These are phyloP conservation scores for Domatiomyces catenatus DNA, from an alignment of 2,329 filamentous ascomycete species.

Conservation along the genomic window DNA sequence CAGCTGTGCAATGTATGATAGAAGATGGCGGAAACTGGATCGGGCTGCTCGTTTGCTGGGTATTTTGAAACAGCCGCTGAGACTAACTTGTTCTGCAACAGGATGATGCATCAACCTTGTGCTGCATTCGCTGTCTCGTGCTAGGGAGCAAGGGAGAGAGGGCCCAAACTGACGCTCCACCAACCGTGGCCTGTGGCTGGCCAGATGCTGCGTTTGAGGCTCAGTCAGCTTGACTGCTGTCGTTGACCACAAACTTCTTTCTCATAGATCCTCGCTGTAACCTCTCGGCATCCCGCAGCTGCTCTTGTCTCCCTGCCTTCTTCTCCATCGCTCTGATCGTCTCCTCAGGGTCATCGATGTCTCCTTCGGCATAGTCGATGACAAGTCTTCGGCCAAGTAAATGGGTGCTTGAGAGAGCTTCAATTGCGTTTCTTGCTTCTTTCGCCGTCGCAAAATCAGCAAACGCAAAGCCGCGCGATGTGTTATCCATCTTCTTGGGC, in stretches of 20 bases:
- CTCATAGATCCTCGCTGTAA: constrained; percentile 59
- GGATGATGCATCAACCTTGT: neutral
- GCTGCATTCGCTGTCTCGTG: neutral
- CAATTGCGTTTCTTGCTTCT: constrained; percentile 82
- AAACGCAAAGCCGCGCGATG: constrained; percentile 86
- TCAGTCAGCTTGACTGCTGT: constrained; percentile 42
- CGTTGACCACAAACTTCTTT: constrained; percentile 70
- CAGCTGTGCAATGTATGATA: neutral
- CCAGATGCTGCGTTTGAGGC: constrained; percentile 26
- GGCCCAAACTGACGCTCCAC: neutral
- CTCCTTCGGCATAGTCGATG: constrained; percentile 78
- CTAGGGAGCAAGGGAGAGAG: neutral
- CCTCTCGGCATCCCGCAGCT: constrained; percentile 79
- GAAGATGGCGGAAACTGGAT: neutral
- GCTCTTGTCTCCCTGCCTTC: constrained; percentile 80
- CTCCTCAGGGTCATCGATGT: constrained; percentile 80
- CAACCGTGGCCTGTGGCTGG: neutral
- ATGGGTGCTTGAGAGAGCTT: constrained; percentile 82
- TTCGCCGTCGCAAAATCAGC: constrained; percentile 84
- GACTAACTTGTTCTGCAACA: neutral
- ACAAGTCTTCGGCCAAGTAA: constrained; percentile 78
- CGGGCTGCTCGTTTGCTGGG: neutral
- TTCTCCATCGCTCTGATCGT: constrained; percentile 95
- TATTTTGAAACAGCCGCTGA: neutral
- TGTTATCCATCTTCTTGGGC: constrained; percentile 84